Base-by-base conservation (phyloP, 495 filamentous ascomycete genomes). In the Penicillium coffeae region DNA sequence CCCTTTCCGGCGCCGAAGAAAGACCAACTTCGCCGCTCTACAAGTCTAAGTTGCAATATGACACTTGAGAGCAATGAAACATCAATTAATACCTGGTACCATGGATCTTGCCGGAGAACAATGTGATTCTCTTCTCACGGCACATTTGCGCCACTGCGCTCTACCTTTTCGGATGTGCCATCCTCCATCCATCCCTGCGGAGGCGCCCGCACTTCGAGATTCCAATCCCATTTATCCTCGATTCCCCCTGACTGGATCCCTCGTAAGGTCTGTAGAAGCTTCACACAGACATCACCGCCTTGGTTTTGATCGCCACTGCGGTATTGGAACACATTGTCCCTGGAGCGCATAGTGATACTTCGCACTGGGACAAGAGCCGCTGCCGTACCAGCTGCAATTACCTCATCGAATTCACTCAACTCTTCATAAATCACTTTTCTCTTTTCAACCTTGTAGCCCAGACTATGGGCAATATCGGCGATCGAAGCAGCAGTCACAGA, bases 381-480 rank as follows among this genome's bases (percentile, higher is more conserved):
- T 3, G 93, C 93, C 1, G 93, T 98, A 0, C 93, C 93, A 1
- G 89, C 90, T 3, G 92, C 93, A 69, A 96, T 78, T 15, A 98
- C 83, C 65, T 98, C 93, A 38, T 74, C 74, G 69, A 97, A 96
- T 6, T 68, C 62, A 12, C 69, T 61, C 8, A 96, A 72, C 53
- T 98, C 92, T n/a, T 80, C 74, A 65, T 92, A 92, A 1, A 3
- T 33, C n/a, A 64, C 62, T 10, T 48, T 47, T 30, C 84, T 63
- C 52, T 70, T 73, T 64, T 89, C 86, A 3, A 87, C 81, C 37
- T 71, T 74, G 77, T 81, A 90, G 0, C 87, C 86, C 30, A 85
- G 73, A 47, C 73, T 77, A 38, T 69, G 72, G 0, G 71, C 87
- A 52, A 96, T 86, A 51, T 86, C 76, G 54, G 77, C 76, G 15